Percentiles rank a stretch among this genome's conserved stretches.
phyloP scores from a whole-genome alignment of 345 rosid genomes.

The Physaria fendleri region DNA sequence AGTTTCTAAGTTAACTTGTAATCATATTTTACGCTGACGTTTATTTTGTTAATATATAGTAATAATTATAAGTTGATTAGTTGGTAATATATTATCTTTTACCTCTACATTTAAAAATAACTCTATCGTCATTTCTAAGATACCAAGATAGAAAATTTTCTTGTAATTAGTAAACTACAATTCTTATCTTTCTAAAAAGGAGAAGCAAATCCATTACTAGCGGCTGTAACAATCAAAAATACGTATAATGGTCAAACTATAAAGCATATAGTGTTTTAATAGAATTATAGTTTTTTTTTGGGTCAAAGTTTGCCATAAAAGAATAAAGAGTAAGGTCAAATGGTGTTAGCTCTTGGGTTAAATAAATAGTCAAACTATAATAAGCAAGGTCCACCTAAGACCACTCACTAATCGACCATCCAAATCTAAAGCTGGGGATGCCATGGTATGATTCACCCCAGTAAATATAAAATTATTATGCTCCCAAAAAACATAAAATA shows the following conservation, averaged over 20 bases:
- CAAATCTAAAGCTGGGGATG: background rate
- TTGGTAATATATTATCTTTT: background rate
- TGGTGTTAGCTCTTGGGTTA: background rate
- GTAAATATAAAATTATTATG: no score
- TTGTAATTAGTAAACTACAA: background rate
- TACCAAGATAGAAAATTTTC: background rate
- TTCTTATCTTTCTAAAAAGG: no score
- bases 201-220: constrained; percentile 8
- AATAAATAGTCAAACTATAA: constrained; percentile 10
- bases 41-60: background rate
- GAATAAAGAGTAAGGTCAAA: background rate
- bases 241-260: constrained; percentile 19
- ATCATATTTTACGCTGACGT: constrained; percentile 14
- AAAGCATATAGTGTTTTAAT: no score
- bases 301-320: constrained; percentile 4
- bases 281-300: background rate
- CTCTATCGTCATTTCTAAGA: constrained; percentile 5
- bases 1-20: background rate
- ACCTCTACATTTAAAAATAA: no score
- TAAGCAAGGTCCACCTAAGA: background rate
- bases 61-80: background rate
- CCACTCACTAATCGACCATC: background rate
- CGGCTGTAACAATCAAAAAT: constrained; percentile 4
- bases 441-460: no score
- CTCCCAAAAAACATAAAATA: no score